These are phyloP conservation scores for Scheffersomyces titani DNA, from an alignment of 1,139 yeast genomes.

Conservation along the genomic window DNA sequence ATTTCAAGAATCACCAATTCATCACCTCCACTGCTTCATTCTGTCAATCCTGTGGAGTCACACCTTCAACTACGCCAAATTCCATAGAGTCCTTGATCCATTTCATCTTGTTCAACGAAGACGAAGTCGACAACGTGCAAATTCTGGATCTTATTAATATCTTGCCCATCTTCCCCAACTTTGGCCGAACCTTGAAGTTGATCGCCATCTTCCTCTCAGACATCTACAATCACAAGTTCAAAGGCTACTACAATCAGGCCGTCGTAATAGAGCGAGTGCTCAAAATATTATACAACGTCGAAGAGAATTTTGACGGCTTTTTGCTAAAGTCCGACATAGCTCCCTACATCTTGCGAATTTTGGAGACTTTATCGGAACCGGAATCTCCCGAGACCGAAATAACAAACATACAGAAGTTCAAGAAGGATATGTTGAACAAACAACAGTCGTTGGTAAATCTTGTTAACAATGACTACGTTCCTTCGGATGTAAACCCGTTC, in stretches of 20 bases:
- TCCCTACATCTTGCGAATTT: conserved; percentile 35
- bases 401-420: conserved; percentile 23
- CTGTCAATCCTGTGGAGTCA: conserved; percentile 9
- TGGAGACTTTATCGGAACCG: conserved; percentile 28
- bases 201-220: conserved; percentile 24
- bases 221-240: conserved; percentile 21
- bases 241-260: conserved; percentile 19
- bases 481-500: conserved; percentile 25
- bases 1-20: conserved; percentile 40
- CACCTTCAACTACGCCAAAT: conserved; percentile 5
- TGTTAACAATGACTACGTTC: conserved; percentile 18
- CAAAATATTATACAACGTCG: conserved; percentile 30
- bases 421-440: conserved; percentile 32
- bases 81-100: conserved; percentile 75
- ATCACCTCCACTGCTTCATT: conserved; percentile 11
- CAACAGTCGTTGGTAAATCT: conserved; percentile 39
- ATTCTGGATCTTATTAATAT: conserved; percentile 52
- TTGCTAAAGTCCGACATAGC: conserved; percentile 43
- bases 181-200: conserved; percentile 51
- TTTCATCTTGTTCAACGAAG: conserved; percentile 54
- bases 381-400: conserved; percentile 3
- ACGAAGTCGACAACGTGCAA: conserved; percentile 26
- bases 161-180: conserved; percentile 67
- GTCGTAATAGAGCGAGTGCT: conserved; percentile 16
- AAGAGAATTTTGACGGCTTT: conserved; percentile 40